These are phyloP conservation scores for Penium margaritaceum DNA, from an alignment of 139 green algal genomes.

Conservation along the genomic window DNA sequence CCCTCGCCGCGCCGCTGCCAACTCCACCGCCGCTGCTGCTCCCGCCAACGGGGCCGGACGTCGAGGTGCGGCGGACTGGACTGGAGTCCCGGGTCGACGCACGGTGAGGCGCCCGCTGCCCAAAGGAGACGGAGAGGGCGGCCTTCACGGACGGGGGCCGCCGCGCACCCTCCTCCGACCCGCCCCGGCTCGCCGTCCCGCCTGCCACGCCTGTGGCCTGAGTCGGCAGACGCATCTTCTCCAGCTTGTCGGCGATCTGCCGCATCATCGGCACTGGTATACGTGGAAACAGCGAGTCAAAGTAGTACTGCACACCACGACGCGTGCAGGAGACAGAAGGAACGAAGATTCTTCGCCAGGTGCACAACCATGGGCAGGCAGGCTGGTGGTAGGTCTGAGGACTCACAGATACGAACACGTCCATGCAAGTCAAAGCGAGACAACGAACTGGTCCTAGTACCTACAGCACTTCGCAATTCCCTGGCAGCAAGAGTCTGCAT, in stretches of 20 bases:
- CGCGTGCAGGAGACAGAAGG: not conserved
- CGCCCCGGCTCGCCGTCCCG: conserved; percentile 63
- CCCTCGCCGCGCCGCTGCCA: conserved; percentile 1
- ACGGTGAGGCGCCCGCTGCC: conserved; percentile 72
- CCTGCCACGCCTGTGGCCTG: conserved; percentile 70
- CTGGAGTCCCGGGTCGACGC: conserved; percentile 31
- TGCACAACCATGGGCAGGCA: not conserved
- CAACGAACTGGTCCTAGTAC: not conserved
- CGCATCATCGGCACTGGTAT: conserved; percentile 82
- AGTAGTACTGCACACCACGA: conserved; percentile 77
- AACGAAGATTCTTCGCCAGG: not conserved
- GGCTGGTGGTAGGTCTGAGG: not conserved
- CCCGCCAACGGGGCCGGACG: not conserved
- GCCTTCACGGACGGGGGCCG: conserved; percentile 84
- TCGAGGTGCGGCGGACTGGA: conserved; percentile 11
- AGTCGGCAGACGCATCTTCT: conserved; percentile 59
- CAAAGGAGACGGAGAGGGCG: conserved; percentile 80
- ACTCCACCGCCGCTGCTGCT: conserved; percentile 26
- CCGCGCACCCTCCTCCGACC: conserved; percentile 58
- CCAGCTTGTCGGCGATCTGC: conserved; percentile 62
- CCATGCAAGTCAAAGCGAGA: not conserved
- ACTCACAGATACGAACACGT: not conserved
- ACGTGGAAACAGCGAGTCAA: conserved; percentile 91
- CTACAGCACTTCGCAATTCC: not conserved
- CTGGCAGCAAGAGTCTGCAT: not conserved